phyloP scores from a whole-genome alignment of 164 flowering plant species.

The Magnolia kwangsiensis region DNA sequence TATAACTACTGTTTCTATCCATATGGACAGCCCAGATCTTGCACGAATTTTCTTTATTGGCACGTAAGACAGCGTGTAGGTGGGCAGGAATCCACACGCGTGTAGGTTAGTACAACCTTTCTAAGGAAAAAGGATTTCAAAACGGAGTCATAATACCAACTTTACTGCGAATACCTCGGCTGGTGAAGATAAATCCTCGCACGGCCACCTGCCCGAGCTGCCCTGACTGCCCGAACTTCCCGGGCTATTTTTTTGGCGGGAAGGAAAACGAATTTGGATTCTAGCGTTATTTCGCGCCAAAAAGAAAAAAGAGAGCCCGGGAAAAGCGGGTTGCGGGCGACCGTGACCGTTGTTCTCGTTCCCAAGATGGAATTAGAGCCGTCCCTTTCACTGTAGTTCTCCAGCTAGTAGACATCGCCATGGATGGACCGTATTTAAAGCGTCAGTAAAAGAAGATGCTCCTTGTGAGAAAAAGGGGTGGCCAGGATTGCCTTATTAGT shows the following conservation, averaged over 20 bases:
- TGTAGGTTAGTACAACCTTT: no score
- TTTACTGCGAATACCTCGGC: not conserved
- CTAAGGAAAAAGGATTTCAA: not conserved
- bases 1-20: no score
- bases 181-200: not conserved
- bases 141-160: not conserved
- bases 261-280: not conserved
- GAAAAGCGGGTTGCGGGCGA: not conserved
- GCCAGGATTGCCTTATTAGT: no score
- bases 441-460: no score
- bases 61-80: no score
- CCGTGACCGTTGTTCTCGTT: not conserved
- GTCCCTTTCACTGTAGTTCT: not conserved
- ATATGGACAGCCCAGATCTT: no score
- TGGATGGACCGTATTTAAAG: no score
- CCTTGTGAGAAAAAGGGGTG: no score
- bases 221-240: constrained; percentile 3
- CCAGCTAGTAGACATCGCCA: no score
- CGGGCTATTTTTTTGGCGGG: not conserved
- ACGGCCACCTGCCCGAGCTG: not conserved
- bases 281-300: not conserved
- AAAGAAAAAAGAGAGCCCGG: not conserved
- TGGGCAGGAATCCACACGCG: no score
- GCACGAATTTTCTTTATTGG: no score
- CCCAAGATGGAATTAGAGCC: not conserved